phyloP scores from a whole-genome alignment of 2,329 filamentous ascomycete species.

The Apiospora arundinis region DNA sequence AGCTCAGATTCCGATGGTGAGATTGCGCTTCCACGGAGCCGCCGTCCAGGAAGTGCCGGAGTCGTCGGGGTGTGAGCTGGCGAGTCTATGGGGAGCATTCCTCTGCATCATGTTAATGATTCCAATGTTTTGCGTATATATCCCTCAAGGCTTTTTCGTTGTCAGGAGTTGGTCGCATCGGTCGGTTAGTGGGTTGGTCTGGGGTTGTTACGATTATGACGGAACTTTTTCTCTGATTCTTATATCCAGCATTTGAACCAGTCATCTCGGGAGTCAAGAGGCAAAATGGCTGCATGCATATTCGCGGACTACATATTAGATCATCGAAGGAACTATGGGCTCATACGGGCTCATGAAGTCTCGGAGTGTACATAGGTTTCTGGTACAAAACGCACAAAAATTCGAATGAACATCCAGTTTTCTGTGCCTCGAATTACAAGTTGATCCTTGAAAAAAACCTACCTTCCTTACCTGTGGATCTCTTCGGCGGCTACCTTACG shows the following conservation, averaged over 20 bases:
- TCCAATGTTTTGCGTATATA: slow-evolving; percentile 20
- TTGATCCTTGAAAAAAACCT: not conserved
- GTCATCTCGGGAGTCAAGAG: slow-evolving; percentile 14
- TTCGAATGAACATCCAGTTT: not conserved
- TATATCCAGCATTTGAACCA: slow-evolving; percentile 27
- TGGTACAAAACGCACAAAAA: slow-evolving; percentile 10
- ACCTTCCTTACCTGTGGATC: not conserved
- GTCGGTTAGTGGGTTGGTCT: not conserved
- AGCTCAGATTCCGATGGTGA: slow-evolving; percentile 65
- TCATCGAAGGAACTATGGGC: not conserved
- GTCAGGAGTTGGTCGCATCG: slow-evolving; percentile 7
- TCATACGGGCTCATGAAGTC: slow-evolving; percentile 3
- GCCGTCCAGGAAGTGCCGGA: slow-evolving; percentile 27
- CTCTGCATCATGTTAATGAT: slow-evolving; percentile 16
- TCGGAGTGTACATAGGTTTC: slow-evolving; percentile 8
- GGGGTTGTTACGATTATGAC: slow-evolving; percentile 27
- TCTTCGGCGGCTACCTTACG: not conserved
- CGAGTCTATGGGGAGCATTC: not conserved
- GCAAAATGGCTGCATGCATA: slow-evolving; percentile 16
- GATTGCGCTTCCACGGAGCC: slow-evolving; percentile 53
- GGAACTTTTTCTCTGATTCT: slow-evolving; percentile 25
- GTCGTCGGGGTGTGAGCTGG: slow-evolving; percentile 20
- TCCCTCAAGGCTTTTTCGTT: slow-evolving; percentile 13
- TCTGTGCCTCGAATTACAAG: not conserved
- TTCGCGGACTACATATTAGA: slow-evolving; percentile 19